Conservation (phyloP, 352 stramenopile genomes). For the Globisporangium camurandrum region DNA sequence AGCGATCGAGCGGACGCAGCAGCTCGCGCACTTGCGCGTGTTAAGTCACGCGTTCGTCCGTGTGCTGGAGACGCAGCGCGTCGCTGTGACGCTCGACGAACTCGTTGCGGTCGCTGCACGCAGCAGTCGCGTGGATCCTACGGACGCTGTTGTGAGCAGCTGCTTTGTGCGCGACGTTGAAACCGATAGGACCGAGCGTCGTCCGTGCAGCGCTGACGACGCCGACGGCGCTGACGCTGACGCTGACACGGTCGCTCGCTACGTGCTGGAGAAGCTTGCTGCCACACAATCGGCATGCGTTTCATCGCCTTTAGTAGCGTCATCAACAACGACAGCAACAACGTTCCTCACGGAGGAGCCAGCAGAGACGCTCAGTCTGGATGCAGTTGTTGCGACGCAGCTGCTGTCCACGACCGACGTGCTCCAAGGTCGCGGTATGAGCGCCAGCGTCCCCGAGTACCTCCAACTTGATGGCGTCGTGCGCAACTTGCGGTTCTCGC, state of each 20-base stretch:
- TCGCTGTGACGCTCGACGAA: slow-evolving; percentile 17
- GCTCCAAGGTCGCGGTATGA: slow-evolving; percentile 25
- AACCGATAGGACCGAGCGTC: too few relatives aligned
- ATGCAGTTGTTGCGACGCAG: neutral
- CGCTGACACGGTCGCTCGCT: slow-evolving; percentile 7
- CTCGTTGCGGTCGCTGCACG: slow-evolving; percentile 18
- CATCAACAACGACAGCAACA: neutral
- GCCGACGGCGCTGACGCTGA: neutral
- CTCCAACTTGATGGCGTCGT: slow-evolving; percentile 56
- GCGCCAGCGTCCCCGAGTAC: slow-evolving; percentile 34
- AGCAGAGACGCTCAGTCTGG: slow-evolving; percentile 15
- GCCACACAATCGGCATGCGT: slow-evolving; percentile 2
- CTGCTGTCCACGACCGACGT: slow-evolving; percentile 24
- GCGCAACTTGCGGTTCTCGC: slow-evolving; percentile 43
- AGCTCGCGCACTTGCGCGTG: slow-evolving; percentile 4
- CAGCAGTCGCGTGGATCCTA: neutral
- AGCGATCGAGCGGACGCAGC: neutral
- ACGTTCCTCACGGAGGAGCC: slow-evolving; percentile 62
- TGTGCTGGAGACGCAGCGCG: slow-evolving; percentile 26
- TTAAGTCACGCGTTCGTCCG: slow-evolving; percentile 27
- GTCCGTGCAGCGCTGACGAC: too few relatives aligned
- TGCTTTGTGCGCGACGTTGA: too few relatives aligned
- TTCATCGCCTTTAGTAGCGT: neutral
- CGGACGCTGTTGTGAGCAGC: too few relatives aligned
- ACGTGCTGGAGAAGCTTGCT: slow-evolving; percentile 16